A percentile compares a stretch with the other conserved stretches of the same genome.
These are phyloP conservation scores for Sugiyamaella boreocaroliniensis DNA, from an alignment of 805 yeast genomes.

Conservation along the genomic window DNA sequence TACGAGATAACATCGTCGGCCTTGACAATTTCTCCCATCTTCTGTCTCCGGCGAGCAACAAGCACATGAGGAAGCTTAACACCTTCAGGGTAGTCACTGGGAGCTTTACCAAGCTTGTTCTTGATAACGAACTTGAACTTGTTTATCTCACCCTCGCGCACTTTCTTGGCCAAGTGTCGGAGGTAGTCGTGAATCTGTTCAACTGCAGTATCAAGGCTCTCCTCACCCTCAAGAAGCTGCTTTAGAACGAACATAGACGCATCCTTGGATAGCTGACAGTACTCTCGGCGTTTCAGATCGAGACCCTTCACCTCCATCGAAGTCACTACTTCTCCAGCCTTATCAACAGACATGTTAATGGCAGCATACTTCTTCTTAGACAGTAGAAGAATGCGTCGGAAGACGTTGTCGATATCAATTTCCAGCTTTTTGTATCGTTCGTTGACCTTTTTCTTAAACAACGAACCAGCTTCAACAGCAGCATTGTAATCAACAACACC, in stretches of 20 bases:
- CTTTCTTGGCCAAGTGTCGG: constrained; percentile 49
- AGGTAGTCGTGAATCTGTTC: constrained; percentile 65
- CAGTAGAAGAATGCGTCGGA: constrained; percentile 73
- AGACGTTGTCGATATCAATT: constrained; percentile 91
- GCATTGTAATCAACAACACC: constrained; percentile 61
- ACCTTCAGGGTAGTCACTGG: constrained; percentile 72
- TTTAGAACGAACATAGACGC: constrained; percentile 69
- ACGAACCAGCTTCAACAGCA: constrained; percentile 76
- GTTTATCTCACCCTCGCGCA: constrained; percentile 56
- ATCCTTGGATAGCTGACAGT: constrained; percentile 86
- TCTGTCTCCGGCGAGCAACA: constrained; percentile 75
- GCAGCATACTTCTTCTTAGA: constrained; percentile 99
- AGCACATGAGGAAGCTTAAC: constrained; percentile 83
- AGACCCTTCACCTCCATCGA: constrained; percentile 87
- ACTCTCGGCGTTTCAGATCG: constrained; percentile 96
- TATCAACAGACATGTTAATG: constrained; percentile 50
- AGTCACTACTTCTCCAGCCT: constrained; percentile 50
- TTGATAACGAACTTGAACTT: constrained; percentile 69
- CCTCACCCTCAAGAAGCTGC: constrained; percentile 62
- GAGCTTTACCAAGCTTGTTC: constrained; percentile 86
- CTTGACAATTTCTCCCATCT: constrained; percentile 77
- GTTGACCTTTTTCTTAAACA: constrained; percentile 78
- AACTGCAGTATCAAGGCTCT: constrained; percentile 66
- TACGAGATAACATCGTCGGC: constrained; percentile 89
- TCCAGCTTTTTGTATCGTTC: constrained; percentile 82